phyloP scores from a whole-genome alignment of 345 rosid genomes.

The Gossypium arboreum region DNA sequence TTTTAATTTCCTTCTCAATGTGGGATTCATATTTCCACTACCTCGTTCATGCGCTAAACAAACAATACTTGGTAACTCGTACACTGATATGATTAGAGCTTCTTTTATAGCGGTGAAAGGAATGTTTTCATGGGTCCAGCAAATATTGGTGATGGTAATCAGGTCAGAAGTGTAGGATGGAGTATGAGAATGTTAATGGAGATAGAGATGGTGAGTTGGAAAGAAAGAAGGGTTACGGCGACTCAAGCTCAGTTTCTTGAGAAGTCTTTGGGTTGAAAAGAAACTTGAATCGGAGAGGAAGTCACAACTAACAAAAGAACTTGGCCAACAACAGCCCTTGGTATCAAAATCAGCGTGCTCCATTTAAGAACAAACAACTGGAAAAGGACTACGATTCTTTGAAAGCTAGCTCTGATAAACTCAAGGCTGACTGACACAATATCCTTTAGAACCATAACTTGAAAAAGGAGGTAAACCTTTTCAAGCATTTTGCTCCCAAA shows the following conservation, averaged over 20 bases:
- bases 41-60: too few species aligned
- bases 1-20: not conserved
- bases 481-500: not conserved
- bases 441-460: constrained; percentile 46
- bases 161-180: constrained; percentile 31
- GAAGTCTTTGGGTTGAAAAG: constrained; percentile 59
- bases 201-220: constrained; percentile 31
- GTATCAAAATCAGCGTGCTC: constrained; percentile 78
- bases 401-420: constrained; percentile 46
- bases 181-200: constrained; percentile 25
- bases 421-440: constrained; percentile 39
- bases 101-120: too few species aligned
- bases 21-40: not conserved
- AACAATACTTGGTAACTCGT: too few species aligned
- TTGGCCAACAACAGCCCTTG: constrained; percentile 69
- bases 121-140: too few species aligned
- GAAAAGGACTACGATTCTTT: constrained; percentile 52
- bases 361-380: constrained; percentile 65
- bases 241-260: constrained; percentile 64
- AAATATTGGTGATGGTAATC: not conserved
- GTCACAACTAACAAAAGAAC: constrained; percentile 53
- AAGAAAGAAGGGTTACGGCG: constrained; percentile 59
- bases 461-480: constrained; percentile 45
- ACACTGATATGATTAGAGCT: too few species aligned
- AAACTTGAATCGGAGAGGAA: constrained; percentile 74